Percentiles rank a stretch among this genome's conserved stretches.
These are phyloP conservation scores for Colletotrichum sp. DNA, from an alignment of 2,329 filamentous ascomycete genomes.

Conservation along the genomic window DNA sequence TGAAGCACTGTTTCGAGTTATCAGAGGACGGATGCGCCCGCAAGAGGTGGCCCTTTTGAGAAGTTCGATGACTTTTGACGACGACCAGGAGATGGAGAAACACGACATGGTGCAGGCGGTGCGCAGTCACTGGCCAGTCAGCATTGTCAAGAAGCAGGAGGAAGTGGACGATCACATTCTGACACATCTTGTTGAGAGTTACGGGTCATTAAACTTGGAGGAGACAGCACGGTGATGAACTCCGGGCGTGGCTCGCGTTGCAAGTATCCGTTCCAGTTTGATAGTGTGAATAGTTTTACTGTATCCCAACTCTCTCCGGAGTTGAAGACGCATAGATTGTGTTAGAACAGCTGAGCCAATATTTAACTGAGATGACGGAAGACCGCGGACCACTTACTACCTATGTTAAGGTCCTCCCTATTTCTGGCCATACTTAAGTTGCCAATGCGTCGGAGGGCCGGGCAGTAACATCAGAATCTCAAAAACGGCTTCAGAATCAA, in stretches of 20 bases:
- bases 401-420: no score
- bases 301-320: not conserved
- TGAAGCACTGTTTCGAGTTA: constrained; percentile 34
- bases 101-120: constrained; percentile 24
- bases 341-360: rapidly evolving
- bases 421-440: rapidly evolving
- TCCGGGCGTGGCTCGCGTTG: not conserved
- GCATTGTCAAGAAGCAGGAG: constrained; percentile 29
- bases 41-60: constrained; percentile 25
- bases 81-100: constrained; percentile 22
- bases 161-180: constrained; percentile 27
- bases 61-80: constrained; percentile 20
- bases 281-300: not conserved
- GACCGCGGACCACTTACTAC: no score
- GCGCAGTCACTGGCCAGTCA: constrained; percentile 35
- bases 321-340: not conserved
- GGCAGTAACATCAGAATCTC: rapidly evolving
- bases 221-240: not conserved
- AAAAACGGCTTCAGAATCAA: rapidly evolving
- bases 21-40: constrained; percentile 36
- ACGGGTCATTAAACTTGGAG: not conserved
- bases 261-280: not conserved
- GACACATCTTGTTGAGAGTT: constrained; percentile 26
- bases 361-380: not conserved
- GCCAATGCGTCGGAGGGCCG: not conserved